Evolutionary conservation across 176 grass and related monocot genomes (phyloP).

Genomic region (Phyllostachys edulis): DNA sequence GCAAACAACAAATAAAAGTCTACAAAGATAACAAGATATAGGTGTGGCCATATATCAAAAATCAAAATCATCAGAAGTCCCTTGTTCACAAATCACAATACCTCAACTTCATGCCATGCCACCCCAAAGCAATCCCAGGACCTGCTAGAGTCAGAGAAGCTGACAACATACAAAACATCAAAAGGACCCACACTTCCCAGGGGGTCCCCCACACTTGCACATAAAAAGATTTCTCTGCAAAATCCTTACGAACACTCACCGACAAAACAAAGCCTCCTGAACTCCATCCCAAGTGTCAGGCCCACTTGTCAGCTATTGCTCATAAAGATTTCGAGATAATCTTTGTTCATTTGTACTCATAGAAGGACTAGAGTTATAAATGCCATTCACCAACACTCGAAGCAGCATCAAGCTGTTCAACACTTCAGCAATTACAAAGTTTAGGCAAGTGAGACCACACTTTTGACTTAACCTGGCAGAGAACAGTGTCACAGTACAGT

Average conservation of each 20-base stretch:
- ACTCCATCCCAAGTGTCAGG: not conserved
- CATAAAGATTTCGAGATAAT: not conserved
- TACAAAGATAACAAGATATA: not conserved
- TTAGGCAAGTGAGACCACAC: not conserved
- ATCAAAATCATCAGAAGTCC: not conserved
- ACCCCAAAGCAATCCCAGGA: not conserved
- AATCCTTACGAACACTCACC: not conserved
- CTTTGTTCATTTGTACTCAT: not conserved
- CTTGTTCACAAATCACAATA: not conserved
- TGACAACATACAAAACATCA: slow-evolving; percentile 15
- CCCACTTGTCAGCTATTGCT: not conserved
- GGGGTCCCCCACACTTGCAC: not conserved
- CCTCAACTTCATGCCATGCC: not conserved
- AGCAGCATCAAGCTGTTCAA: not conserved
- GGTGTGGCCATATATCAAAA: not conserved
- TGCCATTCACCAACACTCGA: not conserved
- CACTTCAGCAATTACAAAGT: not conserved
- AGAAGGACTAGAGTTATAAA: slow-evolving; percentile 2
- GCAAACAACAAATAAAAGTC: not conserved
- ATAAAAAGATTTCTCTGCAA: not conserved
- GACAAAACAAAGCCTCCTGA: slow-evolving; percentile 13
- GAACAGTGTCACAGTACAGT: not conserved
- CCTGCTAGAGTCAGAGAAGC: not conserved
- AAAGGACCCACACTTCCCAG: not conserved
- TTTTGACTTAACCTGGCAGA: not conserved